Conservation (phyloP, 1,284 basidiomycete genomes). For the Apiotrichum akiyoshidainum region DNA sequence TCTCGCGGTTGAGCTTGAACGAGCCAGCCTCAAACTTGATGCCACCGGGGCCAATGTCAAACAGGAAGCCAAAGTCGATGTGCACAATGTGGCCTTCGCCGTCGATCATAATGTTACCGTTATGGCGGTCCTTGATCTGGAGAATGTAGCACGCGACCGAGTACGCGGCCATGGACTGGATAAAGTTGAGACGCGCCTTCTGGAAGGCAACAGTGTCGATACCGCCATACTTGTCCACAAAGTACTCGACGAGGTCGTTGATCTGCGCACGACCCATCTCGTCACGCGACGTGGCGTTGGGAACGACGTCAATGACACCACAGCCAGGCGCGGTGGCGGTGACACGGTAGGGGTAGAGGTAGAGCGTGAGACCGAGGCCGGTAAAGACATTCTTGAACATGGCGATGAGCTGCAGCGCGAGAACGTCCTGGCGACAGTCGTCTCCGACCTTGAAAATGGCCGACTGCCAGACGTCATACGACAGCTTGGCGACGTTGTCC, state of each 20-base stretch:
- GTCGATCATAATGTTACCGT: constrained; percentile 99
- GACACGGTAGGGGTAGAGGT: constrained; percentile 94
- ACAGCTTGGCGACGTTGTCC: constrained; percentile 52
- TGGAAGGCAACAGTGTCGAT: constrained; percentile 88
- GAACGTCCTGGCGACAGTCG: constrained; percentile 95
- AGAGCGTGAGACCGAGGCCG: constrained; percentile 78
- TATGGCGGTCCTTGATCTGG: constrained; percentile 96
- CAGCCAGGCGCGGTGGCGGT: constrained; percentile 96
- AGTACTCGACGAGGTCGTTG: constrained; percentile 92
- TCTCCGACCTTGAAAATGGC: constrained; percentile 99
- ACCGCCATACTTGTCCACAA: constrained; percentile 89
- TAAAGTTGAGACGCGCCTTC: constrained; percentile 89
- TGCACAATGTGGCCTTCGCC: constrained; percentile 94
- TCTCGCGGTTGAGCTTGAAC: constrained; percentile 98
- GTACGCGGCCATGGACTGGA: constrained; percentile 99
- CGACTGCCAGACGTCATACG: constrained; percentile 92
- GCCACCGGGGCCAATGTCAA: constrained; percentile 76
- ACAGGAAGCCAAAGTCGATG: constrained; percentile 93
- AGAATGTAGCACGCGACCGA: constrained; percentile 97
- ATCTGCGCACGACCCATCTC: constrained; percentile 99
- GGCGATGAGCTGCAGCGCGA: constrained; percentile 94
- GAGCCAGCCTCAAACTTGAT: constrained; percentile 96
- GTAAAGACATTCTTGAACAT: constrained; percentile 99
- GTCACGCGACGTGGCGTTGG: constrained; percentile 95
- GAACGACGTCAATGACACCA: constrained; percentile 98